phyloP scores from a whole-genome alignment of 768 basidiomycete genomes.

The Tephrocybe sp. region DNA sequence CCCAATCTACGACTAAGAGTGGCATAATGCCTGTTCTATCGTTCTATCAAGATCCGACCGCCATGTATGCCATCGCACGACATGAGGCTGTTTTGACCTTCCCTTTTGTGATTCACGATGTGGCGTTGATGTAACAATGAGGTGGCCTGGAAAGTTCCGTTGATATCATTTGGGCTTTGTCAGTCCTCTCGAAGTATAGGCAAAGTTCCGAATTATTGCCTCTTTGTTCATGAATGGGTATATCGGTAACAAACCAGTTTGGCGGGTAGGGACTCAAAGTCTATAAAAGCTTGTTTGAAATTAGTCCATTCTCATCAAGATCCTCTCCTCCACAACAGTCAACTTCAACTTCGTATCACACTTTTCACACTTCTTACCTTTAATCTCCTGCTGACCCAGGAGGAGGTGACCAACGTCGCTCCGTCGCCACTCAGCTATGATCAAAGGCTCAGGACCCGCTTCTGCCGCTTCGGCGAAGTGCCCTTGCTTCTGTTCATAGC shows the following conservation, averaged over 20 bases:
- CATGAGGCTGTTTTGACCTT: neutral
- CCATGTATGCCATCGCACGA: neutral
- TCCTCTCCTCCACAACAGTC: neutral
- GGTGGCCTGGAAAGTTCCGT: neutral
- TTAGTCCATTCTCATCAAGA: neutral
- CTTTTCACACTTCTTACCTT: neutral
- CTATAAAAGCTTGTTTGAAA: slow-evolving; percentile 8
- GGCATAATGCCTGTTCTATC: neutral
- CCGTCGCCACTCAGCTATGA: slow-evolving; percentile 31
- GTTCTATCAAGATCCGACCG: neutral
- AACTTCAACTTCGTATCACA: neutral
- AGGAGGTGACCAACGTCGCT: slow-evolving; percentile 21
- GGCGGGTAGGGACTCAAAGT: slow-evolving; percentile 5
- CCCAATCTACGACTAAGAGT: neutral
- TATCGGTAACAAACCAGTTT: slow-evolving; percentile 14
- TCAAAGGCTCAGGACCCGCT: slow-evolving; percentile 29
- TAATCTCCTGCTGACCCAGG: slow-evolving; percentile 7
- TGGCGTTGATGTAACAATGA: slow-evolving; percentile 2
- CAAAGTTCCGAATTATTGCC: neutral
- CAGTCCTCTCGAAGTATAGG: neutral
- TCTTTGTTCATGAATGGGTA: slow-evolving; percentile 18
- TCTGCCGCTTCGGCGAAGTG: slow-evolving; percentile 32
- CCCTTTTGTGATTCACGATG: neutral
- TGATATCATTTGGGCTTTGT: neutral
- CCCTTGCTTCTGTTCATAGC: slow-evolving; percentile 54